Base-by-base conservation (phyloP, 73 alveolate species). In the Stentor coeruleus region DNA sequence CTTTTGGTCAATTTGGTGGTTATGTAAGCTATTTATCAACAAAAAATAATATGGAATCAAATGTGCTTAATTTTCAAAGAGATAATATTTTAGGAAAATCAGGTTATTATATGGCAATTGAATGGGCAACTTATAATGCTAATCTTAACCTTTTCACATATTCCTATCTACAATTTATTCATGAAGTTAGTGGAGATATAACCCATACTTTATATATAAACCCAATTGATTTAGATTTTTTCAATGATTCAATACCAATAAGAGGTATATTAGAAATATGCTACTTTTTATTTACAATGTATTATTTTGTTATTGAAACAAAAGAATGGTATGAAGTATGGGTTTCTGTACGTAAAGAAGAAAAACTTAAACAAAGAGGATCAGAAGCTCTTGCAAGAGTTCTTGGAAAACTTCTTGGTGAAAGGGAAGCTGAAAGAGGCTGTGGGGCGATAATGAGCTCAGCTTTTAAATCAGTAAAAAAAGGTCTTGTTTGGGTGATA, bases 181-280 rank as follows among this genome's bases (percentile, higher is more conserved):
- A 74, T 49, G 89, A 82, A 57, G 88, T 81, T 3, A 35, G 87
- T 6, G 94, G 94, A 30, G 42, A 3, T 26, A 77, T 85, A 3
- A 33, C 14, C 14, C 3, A 20, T 30, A 36, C 30, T n/a, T 30
- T 66, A 15, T 66, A 20, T 66, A 0, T 57, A 33, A 41, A 83
- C 74, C 41, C 77, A 3, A 36, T 86, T 35, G 59, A 81, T 31
- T n/a, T 85, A 60, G 76, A 85, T 33, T 77, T 58, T 55, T 59
- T 35, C 41, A 38, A 74, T 33, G 3, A 77, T 58, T 37, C 39
- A 28, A 79, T 82, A 60, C 58, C 35, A 2, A 36, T 59, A 3
- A 72, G 87, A 39, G 86, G 66, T 15, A 31, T 75, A 38, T 57
- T 87, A 11, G 93, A 87, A 55, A 3, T 82, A 14, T 11, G 74